A percentile compares a stretch with the other conserved stretches of the same genome.
phyloP scores from a whole-genome alignment of 2,329 filamentous ascomycete genomes.

The Colletotrichum sp. region DNA sequence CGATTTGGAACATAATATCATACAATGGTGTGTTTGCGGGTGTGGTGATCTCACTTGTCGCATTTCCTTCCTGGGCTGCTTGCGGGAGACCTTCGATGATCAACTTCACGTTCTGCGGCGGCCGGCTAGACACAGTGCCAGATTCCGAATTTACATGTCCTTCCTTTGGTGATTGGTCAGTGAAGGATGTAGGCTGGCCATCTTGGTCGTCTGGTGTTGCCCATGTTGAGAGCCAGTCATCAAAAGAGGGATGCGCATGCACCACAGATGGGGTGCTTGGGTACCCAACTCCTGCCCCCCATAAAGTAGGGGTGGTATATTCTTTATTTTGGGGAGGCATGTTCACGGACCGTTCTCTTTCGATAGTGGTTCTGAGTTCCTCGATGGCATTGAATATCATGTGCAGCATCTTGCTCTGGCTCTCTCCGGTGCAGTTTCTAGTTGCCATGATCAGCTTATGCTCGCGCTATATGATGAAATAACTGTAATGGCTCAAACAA shows the following conservation, averaged over 20 bases:
- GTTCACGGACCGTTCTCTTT: background rate
- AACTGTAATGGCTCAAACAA: background rate
- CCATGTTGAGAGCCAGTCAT: background rate
- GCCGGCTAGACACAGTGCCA: background rate
- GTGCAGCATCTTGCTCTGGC: background rate
- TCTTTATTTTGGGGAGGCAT: background rate
- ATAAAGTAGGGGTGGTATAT: too few species aligned
- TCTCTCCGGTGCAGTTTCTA: background rate
- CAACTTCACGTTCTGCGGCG: background rate
- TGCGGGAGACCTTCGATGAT: background rate
- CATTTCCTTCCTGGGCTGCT: background rate
- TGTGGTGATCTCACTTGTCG: background rate
- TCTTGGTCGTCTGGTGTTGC: background rate
- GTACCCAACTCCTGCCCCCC: too few species aligned
- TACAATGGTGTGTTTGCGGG: background rate
- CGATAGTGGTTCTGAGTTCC: background rate
- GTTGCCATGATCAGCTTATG: background rate
- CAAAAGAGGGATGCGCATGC: background rate
- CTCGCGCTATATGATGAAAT: background rate
- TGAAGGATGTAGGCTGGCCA: background rate
- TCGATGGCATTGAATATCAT: background rate
- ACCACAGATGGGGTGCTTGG: background rate
- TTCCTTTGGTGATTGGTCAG: background rate
- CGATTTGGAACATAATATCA: background rate
- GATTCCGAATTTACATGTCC: too few species aligned